Conservation (phyloP, 345 rosid species). For the Syzygium grande region DNA sequence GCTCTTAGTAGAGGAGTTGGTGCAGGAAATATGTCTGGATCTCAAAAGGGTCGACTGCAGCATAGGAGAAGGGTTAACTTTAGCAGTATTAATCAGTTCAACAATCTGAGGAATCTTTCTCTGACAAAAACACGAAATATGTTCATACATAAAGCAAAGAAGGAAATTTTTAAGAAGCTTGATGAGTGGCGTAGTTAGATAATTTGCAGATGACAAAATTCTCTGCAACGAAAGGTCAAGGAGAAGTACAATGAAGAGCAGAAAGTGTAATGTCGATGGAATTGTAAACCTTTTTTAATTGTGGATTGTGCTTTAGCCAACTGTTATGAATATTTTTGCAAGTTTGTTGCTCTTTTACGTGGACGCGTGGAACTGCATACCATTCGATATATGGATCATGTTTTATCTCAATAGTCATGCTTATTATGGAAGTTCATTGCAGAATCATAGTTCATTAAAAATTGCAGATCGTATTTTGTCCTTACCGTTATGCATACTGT, state of each 20-base stretch:
- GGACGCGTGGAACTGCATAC: neutral
- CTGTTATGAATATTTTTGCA: neutral
- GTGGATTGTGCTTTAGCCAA: neutral
- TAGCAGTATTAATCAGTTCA: conserved; percentile 1
- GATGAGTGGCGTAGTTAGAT: conserved; percentile 6
- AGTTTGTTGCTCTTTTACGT: neutral
- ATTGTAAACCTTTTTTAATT: neutral
- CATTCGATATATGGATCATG: neutral
- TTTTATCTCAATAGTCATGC: neutral
- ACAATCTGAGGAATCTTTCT: conserved; percentile 5
- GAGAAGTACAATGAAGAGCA: neutral
- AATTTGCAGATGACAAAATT: conserved; percentile 1
- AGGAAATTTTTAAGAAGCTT: conserved; percentile 17
- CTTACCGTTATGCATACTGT: neutral
- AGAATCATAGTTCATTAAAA: neutral
- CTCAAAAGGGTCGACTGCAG: neutral
- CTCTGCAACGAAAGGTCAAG: conserved; percentile 6
- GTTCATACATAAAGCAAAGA: conserved; percentile 26
- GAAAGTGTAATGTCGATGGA: neutral
- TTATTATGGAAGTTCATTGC: neutral
- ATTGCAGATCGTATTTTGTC: neutral
- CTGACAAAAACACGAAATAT: conserved; percentile 10
- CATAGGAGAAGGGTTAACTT: neutral
- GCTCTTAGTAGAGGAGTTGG: neutral
- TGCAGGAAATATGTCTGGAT: neutral